Percentiles rank a stretch among this genome's conserved stretches.
These are phyloP conservation scores for Leucosporidium yakuticum DNA, from an alignment of 768 basidiomycete species.

Conservation along the genomic window DNA sequence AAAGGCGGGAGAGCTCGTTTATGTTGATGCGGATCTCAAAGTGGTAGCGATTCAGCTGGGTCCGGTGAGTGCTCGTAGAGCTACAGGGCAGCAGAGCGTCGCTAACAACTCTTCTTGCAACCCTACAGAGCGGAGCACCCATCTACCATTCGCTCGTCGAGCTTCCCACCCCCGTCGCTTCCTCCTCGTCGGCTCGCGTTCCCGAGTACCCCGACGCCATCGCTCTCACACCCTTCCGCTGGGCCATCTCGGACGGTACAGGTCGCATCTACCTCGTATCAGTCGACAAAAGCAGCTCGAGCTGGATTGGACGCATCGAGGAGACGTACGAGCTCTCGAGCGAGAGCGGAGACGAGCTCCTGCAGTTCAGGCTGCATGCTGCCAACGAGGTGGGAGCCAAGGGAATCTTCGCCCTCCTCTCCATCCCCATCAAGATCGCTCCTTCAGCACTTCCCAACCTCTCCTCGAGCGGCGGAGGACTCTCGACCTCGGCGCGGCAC, in stretches of 20 bases:
- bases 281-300: background rate
- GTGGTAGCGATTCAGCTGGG: constrained; percentile 23
- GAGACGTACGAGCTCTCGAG: background rate
- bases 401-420: constrained; percentile 13
- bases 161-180: constrained; percentile 12
- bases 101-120: no score
- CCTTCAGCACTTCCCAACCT: background rate
- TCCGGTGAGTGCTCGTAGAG: background rate
- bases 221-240: constrained; percentile 5
- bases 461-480: background rate
- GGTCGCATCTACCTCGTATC: constrained; percentile 20
- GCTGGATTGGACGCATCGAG: constrained; percentile 3
- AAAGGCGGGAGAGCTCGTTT: constrained; percentile 11
- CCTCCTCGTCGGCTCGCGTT: background rate
- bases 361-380: constrained; percentile 18
- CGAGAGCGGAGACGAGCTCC: background rate
- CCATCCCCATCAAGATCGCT: constrained; percentile 4
- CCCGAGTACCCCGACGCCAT: constrained; percentile 29
- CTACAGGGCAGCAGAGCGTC: background rate
- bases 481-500: background rate
- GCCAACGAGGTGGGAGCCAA: background rate
- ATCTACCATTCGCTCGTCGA: constrained; percentile 17
- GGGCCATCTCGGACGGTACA: constrained; percentile 22
- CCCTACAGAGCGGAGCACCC: background rate
- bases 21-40: constrained; percentile 21